Evolutionary conservation across 2,329 filamentous ascomycete species (phyloP).

Genomic region (Colletotrichum tabaci): DNA sequence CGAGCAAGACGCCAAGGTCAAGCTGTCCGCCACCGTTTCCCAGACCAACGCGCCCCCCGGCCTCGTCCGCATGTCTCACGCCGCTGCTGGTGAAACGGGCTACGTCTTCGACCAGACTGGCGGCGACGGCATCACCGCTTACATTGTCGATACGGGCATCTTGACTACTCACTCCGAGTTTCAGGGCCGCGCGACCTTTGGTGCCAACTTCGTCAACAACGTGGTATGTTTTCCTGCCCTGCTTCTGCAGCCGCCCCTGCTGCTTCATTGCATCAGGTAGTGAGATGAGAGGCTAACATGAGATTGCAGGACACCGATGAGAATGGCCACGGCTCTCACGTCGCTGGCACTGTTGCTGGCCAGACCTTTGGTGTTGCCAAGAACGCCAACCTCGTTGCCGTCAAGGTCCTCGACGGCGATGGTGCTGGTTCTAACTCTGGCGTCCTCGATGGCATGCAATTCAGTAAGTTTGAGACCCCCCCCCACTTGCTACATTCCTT

Average conservation of each 20-base stretch:
- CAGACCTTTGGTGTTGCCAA: slow-evolving; percentile 75
- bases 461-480: slow-evolving; percentile 48
- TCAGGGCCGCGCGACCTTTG: slow-evolving; percentile 68
- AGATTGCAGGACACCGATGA: slow-evolving; percentile 62
- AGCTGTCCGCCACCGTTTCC: slow-evolving; percentile 58
- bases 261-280: too few relatives aligned
- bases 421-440: slow-evolving; percentile 65
- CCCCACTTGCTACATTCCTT: neutral
- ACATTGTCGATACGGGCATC: slow-evolving; percentile 78
- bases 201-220: slow-evolving; percentile 66
- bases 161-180: slow-evolving; percentile 69
- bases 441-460: slow-evolving; percentile 74
- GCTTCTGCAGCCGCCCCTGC: neutral
- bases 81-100: slow-evolving; percentile 48
- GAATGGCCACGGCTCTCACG: slow-evolving; percentile 76
- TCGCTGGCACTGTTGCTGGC: slow-evolving; percentile 73
- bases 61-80: slow-evolving; percentile 67
- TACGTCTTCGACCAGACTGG: slow-evolving; percentile 69
- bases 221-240: slow-evolving; percentile 53
- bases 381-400: slow-evolving; percentile 67
- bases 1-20: slow-evolving; percentile 67
- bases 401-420: slow-evolving; percentile 72
- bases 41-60: slow-evolving; percentile 70
- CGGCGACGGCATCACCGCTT: slow-evolving; percentile 71
- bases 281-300: slow-evolving; percentile 13